Evolutionary conservation across 2,329 filamentous ascomycete genomes (phyloP), one percentile per base, ranked within the genome.

Genomic region (Dactylellina sp.): DNA sequence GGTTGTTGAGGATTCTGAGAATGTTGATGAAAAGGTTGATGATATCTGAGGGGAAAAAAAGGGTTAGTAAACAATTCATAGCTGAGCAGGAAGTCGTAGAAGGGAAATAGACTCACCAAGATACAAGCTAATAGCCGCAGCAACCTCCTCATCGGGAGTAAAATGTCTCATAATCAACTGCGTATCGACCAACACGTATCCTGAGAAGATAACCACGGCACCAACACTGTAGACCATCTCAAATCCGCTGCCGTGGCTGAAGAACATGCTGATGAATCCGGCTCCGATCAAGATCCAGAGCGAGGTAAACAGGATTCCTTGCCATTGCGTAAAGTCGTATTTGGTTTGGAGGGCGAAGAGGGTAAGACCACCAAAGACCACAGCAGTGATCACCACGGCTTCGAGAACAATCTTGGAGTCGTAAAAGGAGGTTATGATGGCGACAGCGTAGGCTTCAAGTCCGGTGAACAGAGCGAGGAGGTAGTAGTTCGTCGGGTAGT

Each of bases 1-100:
- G 92, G 84, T 90, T 96, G 85, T 99, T 99, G 80, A 99, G 85
- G 78, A 99, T 98, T 80, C 95, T 87, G 80, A 99, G 85, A 80
- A 99, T 99, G 60, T 92, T 90, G 77, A 99, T 85, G 88, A 99
- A 99, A 77, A 99, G 83, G 86, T 99, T 99, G 84, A 98, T 92
- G 76, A 98, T 89, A 81, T 98, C 94, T 74, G 40, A 9, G 28
- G 9, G 28, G 9, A 7, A 25, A 28, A 12, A 7, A 47, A 20
- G 11, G 12, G 46, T 49, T 57, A 57, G 50, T 50, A 49, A 49
- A 7, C n/a, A 7, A 7, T 9, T 14, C 20, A 14, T 32, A 5
- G n/a, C 24, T 24, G 39, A 12, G 14, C 14, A 46, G 39, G 18
- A 32, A 47, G n/a, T n/a, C 42, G 2, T n/a, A 28, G 24, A 55